phyloP scores from a whole-genome alignment of 192 early-diverging fungal genomes.

The Thamnidium elegans region DNA sequence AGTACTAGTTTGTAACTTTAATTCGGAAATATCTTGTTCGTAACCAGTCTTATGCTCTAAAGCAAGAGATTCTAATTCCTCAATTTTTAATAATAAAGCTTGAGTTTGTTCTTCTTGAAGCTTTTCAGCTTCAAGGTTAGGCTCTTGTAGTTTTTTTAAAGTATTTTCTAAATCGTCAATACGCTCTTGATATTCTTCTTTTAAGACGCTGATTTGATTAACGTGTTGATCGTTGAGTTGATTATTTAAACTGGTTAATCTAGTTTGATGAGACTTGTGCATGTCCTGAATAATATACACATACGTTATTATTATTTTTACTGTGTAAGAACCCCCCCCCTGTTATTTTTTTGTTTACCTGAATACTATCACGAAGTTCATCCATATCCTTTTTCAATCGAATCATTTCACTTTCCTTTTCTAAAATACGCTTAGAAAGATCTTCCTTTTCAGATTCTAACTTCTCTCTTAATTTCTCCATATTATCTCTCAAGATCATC shows the following conservation, averaged over 20 bases:
- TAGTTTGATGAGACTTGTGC: constrained; percentile 32
- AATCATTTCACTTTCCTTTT: constrained; percentile 10
- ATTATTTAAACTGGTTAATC: constrained; percentile 22
- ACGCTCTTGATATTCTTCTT: constrained; percentile 11
- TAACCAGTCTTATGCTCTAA: neutral
- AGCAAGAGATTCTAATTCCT: constrained; percentile 9
- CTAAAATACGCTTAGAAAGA: neutral
- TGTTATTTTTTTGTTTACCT: constrained; percentile 13
- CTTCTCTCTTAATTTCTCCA: constrained; percentile 28
- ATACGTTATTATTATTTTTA: neutral
- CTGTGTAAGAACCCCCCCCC: neutral
- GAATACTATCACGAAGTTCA: constrained; percentile 21
- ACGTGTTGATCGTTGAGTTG: constrained; percentile 17
- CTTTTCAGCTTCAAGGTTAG: constrained; percentile 9
- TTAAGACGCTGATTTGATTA: constrained; percentile 16
- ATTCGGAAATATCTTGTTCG: neutral
- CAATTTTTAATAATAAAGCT: constrained; percentile 9
- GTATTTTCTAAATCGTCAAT: constrained; percentile 14
- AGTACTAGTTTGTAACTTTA: neutral
- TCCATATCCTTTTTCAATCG: constrained; percentile 17
- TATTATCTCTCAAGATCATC: constrained; percentile 17
- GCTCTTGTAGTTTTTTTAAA: constrained; percentile 8
- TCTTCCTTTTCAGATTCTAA: constrained; percentile 23
- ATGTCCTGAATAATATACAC: constrained; percentile 11
- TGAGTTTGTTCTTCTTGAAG: constrained; percentile 7